Evolutionary conservation across 148 eudicot species (phyloP), one percentile per base, ranked within the genome.

Genomic region (Nepenthes gracilis): DNA sequence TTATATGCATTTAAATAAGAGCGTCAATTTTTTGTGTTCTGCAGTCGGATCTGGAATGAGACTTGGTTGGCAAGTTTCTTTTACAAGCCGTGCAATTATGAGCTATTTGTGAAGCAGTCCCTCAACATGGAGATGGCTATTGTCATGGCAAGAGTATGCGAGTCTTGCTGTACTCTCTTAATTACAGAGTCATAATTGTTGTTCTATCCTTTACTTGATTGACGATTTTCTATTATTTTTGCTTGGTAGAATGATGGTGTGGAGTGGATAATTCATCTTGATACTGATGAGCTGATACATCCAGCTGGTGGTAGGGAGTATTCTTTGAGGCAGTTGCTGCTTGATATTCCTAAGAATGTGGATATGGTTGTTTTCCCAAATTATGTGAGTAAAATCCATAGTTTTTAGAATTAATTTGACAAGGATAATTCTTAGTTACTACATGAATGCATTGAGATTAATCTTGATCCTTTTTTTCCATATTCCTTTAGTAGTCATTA

Each of bases 61-160:
- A 90, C 97, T 32, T 90, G 97, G 97, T 72, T 90, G 60, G 78
- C 97, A 63, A 86, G 95, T 72, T 90, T 90, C 86, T 90, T 90
- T 70, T 90, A 84, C 84, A 86, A 90, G 73, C 97, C 97, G 12
- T 90, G 97, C 78, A 90, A 90, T 72, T 84, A 90, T 70, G 97
- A 90, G 78, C 77, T 90, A 47, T 90, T 90, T 70, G 97, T 90
- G 75, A 90, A 90, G 77, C 97, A 90, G 67, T 81, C 94, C 56
- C 81, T 90, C 48, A 90, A 90, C 63, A 90, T 90, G 97, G 97
- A 90, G 73, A 90, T 90, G 95, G 97, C 97, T 36, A 90, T 90
- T 34, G 83, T 78, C 62, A 84, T 82, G 97, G 97, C 97, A 64
- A 80, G 90, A 87, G 97, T 90, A 82, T 47, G 83, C 11, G 23